Evolutionary conservation across 805 yeast species (phyloP).

Genomic region (Zygosaccharomyces lentus): DNA sequence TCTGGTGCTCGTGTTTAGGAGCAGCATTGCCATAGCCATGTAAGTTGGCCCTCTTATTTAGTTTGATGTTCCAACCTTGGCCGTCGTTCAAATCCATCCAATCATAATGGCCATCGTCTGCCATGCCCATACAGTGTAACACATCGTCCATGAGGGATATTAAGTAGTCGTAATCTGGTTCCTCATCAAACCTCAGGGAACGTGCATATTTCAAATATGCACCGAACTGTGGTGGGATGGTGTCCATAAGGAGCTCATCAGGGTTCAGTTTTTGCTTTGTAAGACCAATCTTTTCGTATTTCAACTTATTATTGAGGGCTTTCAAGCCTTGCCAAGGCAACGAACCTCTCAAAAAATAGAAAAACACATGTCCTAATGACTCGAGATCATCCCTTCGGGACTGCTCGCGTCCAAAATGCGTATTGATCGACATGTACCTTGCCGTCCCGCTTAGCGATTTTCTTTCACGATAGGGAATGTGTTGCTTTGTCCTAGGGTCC

Average conservation of each 20-base stretch:
- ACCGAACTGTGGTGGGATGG: slow-evolving; percentile 69
- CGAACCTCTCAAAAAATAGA: slow-evolving; percentile 72
- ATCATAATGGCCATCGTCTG: slow-evolving; percentile 66
- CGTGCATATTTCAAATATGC: slow-evolving; percentile 69
- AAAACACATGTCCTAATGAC: slow-evolving; percentile 75
- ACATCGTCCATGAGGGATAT: slow-evolving; percentile 57
- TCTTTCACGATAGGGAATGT: slow-evolving; percentile 76
- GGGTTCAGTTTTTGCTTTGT: slow-evolving; percentile 69
- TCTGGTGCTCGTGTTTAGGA: slow-evolving; percentile 36
- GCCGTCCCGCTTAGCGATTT: slow-evolving; percentile 83
- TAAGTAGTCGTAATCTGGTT: slow-evolving; percentile 70
- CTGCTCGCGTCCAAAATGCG: slow-evolving; percentile 84
- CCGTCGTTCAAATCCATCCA: slow-evolving; percentile 81
- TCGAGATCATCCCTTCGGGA: slow-evolving; percentile 80
- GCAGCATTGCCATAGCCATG: slow-evolving; percentile 79
- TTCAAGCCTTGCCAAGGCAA: slow-evolving; percentile 90
- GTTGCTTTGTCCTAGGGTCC: slow-evolving; percentile 74
- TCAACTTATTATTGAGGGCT: slow-evolving; percentile 79
- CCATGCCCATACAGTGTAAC: slow-evolving; percentile 52
- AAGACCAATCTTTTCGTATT: slow-evolving; percentile 80
- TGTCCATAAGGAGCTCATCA: slow-evolving; percentile 52
- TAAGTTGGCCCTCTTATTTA: slow-evolving; percentile 72
- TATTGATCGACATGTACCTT: slow-evolving; percentile 81
- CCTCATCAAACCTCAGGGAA: slow-evolving; percentile 67
- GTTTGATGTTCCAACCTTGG: slow-evolving; percentile 73